Percentiles rank a stretch among this genome's conserved stretches.
Conservation (phyloP, 140 eudicot genomes). For the Erigeron philadelphicus region DNA sequence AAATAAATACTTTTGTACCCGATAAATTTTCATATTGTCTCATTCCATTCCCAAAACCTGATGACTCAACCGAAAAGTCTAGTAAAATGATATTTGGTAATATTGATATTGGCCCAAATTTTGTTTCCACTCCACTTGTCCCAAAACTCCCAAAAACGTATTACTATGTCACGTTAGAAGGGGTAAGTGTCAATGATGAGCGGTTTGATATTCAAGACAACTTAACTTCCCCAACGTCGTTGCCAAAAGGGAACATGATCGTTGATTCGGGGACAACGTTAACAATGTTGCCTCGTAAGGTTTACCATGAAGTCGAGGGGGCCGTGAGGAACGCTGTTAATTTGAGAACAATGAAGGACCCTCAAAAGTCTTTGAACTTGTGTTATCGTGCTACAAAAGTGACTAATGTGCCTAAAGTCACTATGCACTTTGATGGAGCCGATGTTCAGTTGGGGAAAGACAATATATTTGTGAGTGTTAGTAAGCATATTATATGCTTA, state of each 20-base stretch:
- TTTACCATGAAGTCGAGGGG: conserved; percentile 22
- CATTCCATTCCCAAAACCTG: conserved; percentile 23
- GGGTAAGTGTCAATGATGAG: conserved; percentile 30
- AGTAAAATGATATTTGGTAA: conserved; percentile 54
- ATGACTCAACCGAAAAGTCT: conserved; percentile 6
- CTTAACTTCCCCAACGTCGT: not conserved
- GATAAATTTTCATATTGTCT: conserved; percentile 51
- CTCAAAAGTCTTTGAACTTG: conserved; percentile 24
- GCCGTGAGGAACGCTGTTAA: conserved; percentile 24
- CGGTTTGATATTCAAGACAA: conserved; percentile 13
- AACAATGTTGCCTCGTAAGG: conserved; percentile 30
- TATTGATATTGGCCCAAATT: conserved; percentile 26
- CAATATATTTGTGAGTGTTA: conserved; percentile 25
- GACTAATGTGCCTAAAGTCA: conserved; percentile 25
- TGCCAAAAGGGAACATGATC: conserved; percentile 48
- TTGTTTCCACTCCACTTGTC: conserved; percentile 43
- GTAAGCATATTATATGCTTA: conserved; percentile 39
- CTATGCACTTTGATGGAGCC: conserved; percentile 53
- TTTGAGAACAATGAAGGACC: conserved; percentile 31
- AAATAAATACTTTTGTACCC: conserved; percentile 26
- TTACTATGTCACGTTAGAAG: conserved; percentile 41
- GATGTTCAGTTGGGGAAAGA: conserved; percentile 38
- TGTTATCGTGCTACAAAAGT: conserved; percentile 32
- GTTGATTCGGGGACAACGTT: conserved; percentile 70
- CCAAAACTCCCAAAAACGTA: conserved; percentile 17